Conservation (phyloP, 2,329 filamentous ascomycete species). For the Pyricularia grisea region DNA sequence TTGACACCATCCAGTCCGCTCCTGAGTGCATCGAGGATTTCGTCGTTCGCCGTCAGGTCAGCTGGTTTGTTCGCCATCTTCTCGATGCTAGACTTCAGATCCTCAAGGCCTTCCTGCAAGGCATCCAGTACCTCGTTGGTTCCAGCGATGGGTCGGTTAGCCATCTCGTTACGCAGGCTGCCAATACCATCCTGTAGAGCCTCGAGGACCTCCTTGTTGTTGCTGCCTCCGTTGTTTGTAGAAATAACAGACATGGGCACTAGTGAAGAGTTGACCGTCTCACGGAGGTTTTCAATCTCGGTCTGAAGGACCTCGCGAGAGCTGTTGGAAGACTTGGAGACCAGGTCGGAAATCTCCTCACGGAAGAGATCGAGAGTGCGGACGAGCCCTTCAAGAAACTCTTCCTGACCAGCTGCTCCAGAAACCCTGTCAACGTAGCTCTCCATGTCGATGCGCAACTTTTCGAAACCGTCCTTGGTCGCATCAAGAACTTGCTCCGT, state of each 20-base stretch:
- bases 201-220: conserved; percentile 59
- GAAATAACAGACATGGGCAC: conserved; percentile 29
- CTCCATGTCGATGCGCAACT: conserved; percentile 71
- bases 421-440: conserved; percentile 66
- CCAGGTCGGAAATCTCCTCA: conserved; percentile 57
- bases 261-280: conserved; percentile 63
- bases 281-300: conserved; percentile 74
- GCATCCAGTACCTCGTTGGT: conserved; percentile 85
- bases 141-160: conserved; percentile 54
- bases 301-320: conserved; percentile 65
- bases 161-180: conserved; percentile 64
- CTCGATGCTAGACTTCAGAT: conserved; percentile 69
- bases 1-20: conserved; percentile 69
- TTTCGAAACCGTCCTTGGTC: conserved; percentile 78
- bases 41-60: conserved; percentile 77
- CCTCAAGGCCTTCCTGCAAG: conserved; percentile 77
- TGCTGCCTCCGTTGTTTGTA: conserved; percentile 28
- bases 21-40: conserved; percentile 81
- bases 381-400: conserved; percentile 62
- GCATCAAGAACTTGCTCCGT: conserved; percentile 85
- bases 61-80: conserved; percentile 66
- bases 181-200: conserved; percentile 65
- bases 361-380: conserved; percentile 57
- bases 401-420: conserved; percentile 63
- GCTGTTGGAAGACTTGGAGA: conserved; percentile 35